A percentile compares a stretch with the other conserved stretches of the same genome.
Conservation (phyloP, 306 rosid species). For the Vachellia collinsii region DNA sequence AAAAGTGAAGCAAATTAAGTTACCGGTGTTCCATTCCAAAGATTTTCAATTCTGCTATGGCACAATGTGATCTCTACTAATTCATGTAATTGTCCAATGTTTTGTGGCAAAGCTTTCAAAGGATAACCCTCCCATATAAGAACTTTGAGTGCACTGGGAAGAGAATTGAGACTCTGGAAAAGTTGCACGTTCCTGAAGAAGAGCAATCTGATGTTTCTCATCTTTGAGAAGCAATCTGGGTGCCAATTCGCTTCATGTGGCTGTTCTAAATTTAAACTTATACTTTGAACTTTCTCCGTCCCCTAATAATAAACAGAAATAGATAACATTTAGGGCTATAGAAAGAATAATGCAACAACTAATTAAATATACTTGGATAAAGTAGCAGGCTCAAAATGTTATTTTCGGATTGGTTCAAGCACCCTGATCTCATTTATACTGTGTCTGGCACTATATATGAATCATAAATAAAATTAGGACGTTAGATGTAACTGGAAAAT, state of each 20-base stretch:
- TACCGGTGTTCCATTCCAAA: constrained; percentile 9
- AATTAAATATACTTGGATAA: too few species aligned
- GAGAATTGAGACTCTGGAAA: background rate
- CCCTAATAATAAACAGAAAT: background rate
- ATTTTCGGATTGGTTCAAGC: too few species aligned
- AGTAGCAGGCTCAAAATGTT: too few species aligned
- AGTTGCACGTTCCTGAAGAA: background rate
- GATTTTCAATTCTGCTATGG: background rate
- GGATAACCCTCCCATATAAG: constrained; percentile 10
- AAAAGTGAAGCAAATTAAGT: background rate
- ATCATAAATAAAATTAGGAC: too few species aligned
- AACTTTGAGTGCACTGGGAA: constrained; percentile 19
- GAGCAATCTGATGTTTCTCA: constrained; percentile 15
- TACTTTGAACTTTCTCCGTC: background rate
- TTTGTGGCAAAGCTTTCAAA: background rate
- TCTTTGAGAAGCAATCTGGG: constrained; percentile 9
- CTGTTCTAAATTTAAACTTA: background rate
- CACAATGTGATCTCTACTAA: background rate
- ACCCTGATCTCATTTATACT: too few species aligned
- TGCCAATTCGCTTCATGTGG: background rate
- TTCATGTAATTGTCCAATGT: background rate
- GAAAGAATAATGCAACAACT: background rate
- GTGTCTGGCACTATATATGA: too few species aligned
- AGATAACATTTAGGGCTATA: background rate
- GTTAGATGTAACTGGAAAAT: too few species aligned